Conservation (phyloP, 192 early-diverging fungal species). For the Diversispora eburnea region DNA sequence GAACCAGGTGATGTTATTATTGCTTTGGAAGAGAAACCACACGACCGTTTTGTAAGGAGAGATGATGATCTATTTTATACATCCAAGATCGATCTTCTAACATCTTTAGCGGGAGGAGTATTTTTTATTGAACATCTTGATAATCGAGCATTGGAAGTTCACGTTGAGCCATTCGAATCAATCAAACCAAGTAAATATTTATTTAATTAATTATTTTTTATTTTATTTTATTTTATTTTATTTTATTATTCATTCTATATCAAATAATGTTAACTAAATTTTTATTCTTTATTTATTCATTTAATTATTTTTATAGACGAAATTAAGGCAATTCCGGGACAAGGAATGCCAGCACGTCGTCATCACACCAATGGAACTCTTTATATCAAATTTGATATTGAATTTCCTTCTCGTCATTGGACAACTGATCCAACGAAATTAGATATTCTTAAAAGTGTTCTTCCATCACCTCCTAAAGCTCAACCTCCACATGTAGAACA, state of each 20-base stretch:
- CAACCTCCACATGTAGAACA: slow-evolving; percentile 49
- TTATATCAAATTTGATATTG: slow-evolving; percentile 88
- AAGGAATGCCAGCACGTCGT: slow-evolving; percentile 95
- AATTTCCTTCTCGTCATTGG: slow-evolving; percentile 89
- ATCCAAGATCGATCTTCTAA: slow-evolving; percentile 90
- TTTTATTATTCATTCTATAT: neutral
- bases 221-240: too few relatives aligned
- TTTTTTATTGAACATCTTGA: slow-evolving; percentile 92
- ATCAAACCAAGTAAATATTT: slow-evolving; percentile 77
- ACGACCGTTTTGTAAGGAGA: slow-evolving; percentile 89
- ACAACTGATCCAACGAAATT: slow-evolving; percentile 63
- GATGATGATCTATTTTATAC: slow-evolving; percentile 91
- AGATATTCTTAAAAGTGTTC: slow-evolving; percentile 66
- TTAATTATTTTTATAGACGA: neutral
- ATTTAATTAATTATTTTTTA: neutral
- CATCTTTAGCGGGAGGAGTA: slow-evolving; percentile 93
- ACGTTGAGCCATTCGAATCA: slow-evolving; percentile 89
- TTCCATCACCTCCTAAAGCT: slow-evolving; percentile 64
- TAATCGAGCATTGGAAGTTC: slow-evolving; percentile 81
- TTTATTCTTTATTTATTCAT: neutral
- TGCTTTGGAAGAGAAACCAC: slow-evolving; percentile 92
- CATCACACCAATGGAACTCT: slow-evolving; percentile 88
- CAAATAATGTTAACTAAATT: neutral
- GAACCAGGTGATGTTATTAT: slow-evolving; percentile 98
- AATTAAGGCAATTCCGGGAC: slow-evolving; percentile 35